Conservation (phyloP, 2,329 filamentous ascomycete species). For the Setomelanomma holmii region DNA sequence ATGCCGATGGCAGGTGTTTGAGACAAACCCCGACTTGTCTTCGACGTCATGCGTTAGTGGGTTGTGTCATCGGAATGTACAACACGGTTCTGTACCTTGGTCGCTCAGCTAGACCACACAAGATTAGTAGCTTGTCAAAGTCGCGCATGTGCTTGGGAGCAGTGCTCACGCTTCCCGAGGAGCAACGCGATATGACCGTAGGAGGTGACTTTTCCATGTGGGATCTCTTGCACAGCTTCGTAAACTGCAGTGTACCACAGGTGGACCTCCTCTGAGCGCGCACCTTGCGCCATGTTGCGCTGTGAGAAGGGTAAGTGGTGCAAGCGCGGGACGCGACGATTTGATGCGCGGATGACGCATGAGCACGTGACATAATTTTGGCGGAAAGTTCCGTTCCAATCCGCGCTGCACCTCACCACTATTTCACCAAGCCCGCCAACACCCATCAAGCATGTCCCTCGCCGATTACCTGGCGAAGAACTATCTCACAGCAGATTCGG, state of each 20-base stretch:
- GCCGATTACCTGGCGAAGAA: conserved; percentile 89
- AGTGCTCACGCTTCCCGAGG: conserved; percentile 71
- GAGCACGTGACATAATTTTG: conserved; percentile 30
- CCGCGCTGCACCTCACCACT: too few relatives aligned
- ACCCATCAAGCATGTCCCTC: conserved; percentile 62
- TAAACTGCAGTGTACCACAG: conserved; percentile 83
- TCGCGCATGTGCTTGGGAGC: background rate
- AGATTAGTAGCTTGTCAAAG: background rate
- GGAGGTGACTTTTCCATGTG: conserved; percentile 80
- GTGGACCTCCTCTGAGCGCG: conserved; percentile 64
- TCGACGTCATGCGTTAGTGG: conserved; percentile 49
- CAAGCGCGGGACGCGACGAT: conserved; percentile 5
- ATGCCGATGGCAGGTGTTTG: conserved; percentile 75
- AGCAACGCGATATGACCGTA: conserved; percentile 83
- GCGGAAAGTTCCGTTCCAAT: background rate
- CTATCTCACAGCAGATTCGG: conserved; percentile 76
- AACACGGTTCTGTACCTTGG: conserved; percentile 50
- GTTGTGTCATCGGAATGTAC: conserved; percentile 1
- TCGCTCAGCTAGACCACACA: conserved; percentile 51
- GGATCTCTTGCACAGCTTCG: conserved; percentile 83
- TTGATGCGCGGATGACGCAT: conserved; percentile 21
- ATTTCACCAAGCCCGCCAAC: background rate
- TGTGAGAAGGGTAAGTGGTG: background rate
- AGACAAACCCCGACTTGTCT: conserved; percentile 89
- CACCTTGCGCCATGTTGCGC: conserved; percentile 60